Base-by-base conservation (phyloP, 2,329 filamentous ascomycete species). In the Fusarium marasasianum region DNA sequence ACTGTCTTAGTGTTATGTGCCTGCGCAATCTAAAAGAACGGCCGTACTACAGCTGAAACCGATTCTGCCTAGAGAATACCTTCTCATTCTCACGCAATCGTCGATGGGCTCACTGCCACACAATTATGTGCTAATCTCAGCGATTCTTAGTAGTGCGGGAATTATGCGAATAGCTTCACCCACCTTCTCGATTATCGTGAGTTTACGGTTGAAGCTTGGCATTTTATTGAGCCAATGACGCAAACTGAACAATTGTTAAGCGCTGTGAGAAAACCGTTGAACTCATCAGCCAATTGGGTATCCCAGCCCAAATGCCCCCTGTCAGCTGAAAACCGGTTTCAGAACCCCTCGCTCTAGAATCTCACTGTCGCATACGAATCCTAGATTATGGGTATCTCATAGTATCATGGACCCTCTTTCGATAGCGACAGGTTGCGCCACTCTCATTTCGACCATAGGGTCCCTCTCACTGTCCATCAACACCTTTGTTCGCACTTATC, bases 1-100 rank as follows among this genome's bases (percentile, higher is more conserved):
- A 9, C 10, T 10, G 5, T 13, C 4, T 13, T 3, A 18, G 13
- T 14, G 22, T 17, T 20, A 1, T 4, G 14, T 35, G 13, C 12
- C 22, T 24, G 8, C 4, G 8, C 17, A 11, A 14, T 18, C 8
- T 14, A 5, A 51, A 20, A 20, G 12, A 14, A 51, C 6, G 6
- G 15, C 5, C 31, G 2, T 10, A 11, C 2, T 3, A 5, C 12
- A 6, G 14, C 3, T 14, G 5, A 17, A 8, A 24, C 35, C 15
- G 10, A 51, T 20, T 8, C 17, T 35, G 0, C 22, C 11, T 2
- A 18, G 2, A 17, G 0, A n/a, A 31, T 3, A 10, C 7, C 22
- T 24, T 33, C 33, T 35, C 33, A 0, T 35, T 35, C 0, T 35
- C 33, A 35, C 33, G 17, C 1, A 35, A 35, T 17, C 3, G 0